phyloP scores from a whole-genome alignment of 306 rosid species.

The Amphicarpaea edgeworthii region DNA sequence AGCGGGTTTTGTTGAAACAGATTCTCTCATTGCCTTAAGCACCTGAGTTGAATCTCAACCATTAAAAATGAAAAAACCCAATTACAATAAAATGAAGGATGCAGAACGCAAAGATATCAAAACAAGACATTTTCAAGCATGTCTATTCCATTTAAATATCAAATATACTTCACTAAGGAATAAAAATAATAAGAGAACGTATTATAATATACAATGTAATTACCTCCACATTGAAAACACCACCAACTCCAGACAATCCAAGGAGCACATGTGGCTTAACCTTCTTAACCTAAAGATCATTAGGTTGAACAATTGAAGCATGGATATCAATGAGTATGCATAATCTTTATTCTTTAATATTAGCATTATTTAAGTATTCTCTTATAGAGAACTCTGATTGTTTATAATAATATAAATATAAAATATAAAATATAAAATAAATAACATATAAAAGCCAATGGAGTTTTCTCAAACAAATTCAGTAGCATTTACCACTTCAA shows the following conservation, averaged over 20 bases:
- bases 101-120: constrained; percentile 36
- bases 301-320: constrained; percentile 31
- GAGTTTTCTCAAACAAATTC: constrained; percentile 21
- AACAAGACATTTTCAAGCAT: constrained; percentile 37
- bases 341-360: constrained; percentile 32
- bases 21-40: constrained; percentile 82
- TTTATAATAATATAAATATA: constrained; percentile 10
- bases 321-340: constrained; percentile 20
- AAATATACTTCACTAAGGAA: constrained; percentile 7
- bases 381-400: constrained; percentile 15
- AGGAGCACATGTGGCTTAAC: constrained; percentile 88
- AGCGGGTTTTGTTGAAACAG: constrained; percentile 85
- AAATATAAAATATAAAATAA: constrained; percentile 29
- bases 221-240: constrained; percentile 84
- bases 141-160: constrained; percentile 21
- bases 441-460: not conserved
- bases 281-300: constrained; percentile 71
- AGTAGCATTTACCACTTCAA: constrained; percentile 77
- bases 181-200: constrained; percentile 18
- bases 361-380: constrained; percentile 14
- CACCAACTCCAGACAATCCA: constrained; percentile 96
- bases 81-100: constrained; percentile 38
- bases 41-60: constrained; percentile 63
- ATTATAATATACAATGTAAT: constrained; percentile 29
- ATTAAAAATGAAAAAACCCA: constrained; percentile 42